Conservation (phyloP, 2,329 filamentous ascomycete genomes). For the Davidsoniella eucalypti region DNA sequence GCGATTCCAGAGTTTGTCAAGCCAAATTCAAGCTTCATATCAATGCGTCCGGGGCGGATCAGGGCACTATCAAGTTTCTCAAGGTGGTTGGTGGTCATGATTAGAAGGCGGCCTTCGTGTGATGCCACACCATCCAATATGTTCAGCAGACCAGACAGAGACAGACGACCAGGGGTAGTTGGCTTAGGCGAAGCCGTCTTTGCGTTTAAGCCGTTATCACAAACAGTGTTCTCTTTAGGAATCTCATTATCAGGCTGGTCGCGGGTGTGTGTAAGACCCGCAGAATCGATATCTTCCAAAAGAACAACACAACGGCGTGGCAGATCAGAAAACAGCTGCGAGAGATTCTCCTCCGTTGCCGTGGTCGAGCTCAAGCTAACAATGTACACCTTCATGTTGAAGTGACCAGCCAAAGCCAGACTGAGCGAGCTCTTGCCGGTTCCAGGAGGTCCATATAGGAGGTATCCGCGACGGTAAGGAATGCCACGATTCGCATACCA, state of each 20-base stretch:
- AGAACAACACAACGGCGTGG: slow-evolving; percentile 56
- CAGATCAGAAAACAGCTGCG: slow-evolving; percentile 46
- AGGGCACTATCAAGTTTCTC: slow-evolving; percentile 46
- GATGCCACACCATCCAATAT: slow-evolving; percentile 59
- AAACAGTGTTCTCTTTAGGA: neutral
- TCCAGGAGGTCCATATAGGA: slow-evolving; percentile 65
- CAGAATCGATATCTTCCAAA: slow-evolving; percentile 61
- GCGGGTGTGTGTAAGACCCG: slow-evolving; percentile 47
- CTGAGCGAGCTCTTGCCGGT: slow-evolving; percentile 64
- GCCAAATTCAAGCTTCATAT: slow-evolving; percentile 41
- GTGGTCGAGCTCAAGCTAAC: slow-evolving; percentile 47
- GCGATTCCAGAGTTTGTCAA: slow-evolving; percentile 36
- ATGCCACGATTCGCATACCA: slow-evolving; percentile 79
- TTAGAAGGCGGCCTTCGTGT: slow-evolving; percentile 44
- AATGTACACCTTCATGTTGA: slow-evolving; percentile 57
- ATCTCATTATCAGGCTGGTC: slow-evolving; percentile 18
- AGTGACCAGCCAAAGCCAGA: slow-evolving; percentile 52
- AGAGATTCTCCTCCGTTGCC: slow-evolving; percentile 49
- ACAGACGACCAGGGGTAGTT: slow-evolving; percentile 28
- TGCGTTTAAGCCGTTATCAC: neutral
- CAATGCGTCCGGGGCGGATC: slow-evolving; percentile 44
- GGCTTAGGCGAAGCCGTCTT: neutral
- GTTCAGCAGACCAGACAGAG: slow-evolving; percentile 63
- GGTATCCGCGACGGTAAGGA: slow-evolving; percentile 69
- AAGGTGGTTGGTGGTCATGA: slow-evolving; percentile 50